These are phyloP conservation scores for Fomes fomentarius DNA, from an alignment of 1,284 basidiomycete species.

Conservation along the genomic window DNA sequence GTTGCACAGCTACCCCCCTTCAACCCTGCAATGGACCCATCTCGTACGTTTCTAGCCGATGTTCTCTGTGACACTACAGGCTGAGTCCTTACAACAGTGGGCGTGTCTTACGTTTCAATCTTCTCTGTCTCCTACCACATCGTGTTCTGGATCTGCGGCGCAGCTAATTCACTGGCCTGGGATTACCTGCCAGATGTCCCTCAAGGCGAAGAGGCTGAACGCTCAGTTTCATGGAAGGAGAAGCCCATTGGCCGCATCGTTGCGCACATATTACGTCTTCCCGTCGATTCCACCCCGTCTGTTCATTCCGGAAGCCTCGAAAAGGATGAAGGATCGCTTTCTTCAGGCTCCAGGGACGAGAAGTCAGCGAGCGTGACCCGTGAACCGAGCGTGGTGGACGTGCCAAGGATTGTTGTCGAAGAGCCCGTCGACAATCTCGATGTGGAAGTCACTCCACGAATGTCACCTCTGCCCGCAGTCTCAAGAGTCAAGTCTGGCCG, in stretches of 20 bases:
- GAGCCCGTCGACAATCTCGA: background rate
- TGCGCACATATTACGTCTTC: background rate
- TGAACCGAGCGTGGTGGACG: background rate
- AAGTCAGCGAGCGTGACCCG: background rate
- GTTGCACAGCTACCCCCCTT: slow-evolving; percentile 49
- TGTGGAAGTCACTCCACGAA: slow-evolving; percentile 34
- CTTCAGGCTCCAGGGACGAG: background rate
- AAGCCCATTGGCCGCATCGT: slow-evolving; percentile 38
- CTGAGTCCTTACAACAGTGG: slow-evolving; percentile 30
- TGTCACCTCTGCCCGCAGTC: slow-evolving; percentile 30
- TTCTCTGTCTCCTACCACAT: slow-evolving; percentile 45
- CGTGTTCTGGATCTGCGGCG: slow-evolving; percentile 42
- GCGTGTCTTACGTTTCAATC: slow-evolving; percentile 44
- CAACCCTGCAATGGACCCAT: slow-evolving; percentile 45
- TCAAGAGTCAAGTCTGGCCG: slow-evolving; percentile 26
- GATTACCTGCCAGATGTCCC: slow-evolving; percentile 42
- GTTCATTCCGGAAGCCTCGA: background rate
- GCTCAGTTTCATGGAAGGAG: slow-evolving; percentile 37
- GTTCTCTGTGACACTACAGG: background rate
- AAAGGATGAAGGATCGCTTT: background rate
- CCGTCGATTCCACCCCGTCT: background rate
- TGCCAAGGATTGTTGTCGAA: background rate
- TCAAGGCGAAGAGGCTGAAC: slow-evolving; percentile 41
- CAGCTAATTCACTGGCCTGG: slow-evolving; percentile 42
- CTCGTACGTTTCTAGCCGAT: slow-evolving; percentile 32